Percentiles rank a stretch among this genome's conserved stretches.
Conservation (phyloP, 225 moss, liverwort and hornwort species). For the Antitrichia curtipendula region DNA sequence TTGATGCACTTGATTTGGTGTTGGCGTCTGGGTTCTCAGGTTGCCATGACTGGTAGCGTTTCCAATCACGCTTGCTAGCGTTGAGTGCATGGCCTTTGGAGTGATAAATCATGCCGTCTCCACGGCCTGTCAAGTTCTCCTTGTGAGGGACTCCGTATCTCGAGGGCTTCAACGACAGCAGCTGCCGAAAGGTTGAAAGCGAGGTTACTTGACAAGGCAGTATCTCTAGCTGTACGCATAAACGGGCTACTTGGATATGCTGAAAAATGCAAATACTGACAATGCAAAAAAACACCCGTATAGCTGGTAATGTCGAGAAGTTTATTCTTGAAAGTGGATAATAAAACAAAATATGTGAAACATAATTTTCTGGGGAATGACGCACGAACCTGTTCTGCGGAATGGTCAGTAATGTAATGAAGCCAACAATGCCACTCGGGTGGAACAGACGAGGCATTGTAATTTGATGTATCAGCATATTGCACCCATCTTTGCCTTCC, state of each 20-base stretch:
- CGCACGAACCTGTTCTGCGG: constrained; percentile 47
- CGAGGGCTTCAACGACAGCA: constrained; percentile 62
- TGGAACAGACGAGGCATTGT: constrained; percentile 87
- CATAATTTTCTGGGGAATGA: neutral
- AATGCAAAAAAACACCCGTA: neutral
- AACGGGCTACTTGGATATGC: neutral
- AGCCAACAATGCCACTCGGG: constrained; percentile 95
- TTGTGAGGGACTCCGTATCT: constrained; percentile 78
- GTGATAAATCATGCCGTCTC: constrained; percentile 73
- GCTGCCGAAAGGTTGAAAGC: constrained; percentile 14
- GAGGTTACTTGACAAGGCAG: neutral
- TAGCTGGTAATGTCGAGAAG: neutral
- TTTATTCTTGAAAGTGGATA: neutral
- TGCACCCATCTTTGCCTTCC: constrained; percentile 96
- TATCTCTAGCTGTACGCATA: neutral
- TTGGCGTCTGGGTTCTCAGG: constrained; percentile 27
- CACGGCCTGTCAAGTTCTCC: constrained; percentile 79
- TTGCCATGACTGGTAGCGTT: constrained; percentile 74
- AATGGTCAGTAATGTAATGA: constrained; percentile 72
- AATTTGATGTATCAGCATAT: constrained; percentile 54
- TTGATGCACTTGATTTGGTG: constrained; percentile 10
- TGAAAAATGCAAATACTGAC: neutral
- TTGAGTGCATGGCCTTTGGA: constrained; percentile 90
- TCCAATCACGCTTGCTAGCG: constrained; percentile 74
- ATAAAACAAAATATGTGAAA: neutral